Conservation (phyloP, 805 yeast genomes). For the Ogataea wickerhamii region DNA sequence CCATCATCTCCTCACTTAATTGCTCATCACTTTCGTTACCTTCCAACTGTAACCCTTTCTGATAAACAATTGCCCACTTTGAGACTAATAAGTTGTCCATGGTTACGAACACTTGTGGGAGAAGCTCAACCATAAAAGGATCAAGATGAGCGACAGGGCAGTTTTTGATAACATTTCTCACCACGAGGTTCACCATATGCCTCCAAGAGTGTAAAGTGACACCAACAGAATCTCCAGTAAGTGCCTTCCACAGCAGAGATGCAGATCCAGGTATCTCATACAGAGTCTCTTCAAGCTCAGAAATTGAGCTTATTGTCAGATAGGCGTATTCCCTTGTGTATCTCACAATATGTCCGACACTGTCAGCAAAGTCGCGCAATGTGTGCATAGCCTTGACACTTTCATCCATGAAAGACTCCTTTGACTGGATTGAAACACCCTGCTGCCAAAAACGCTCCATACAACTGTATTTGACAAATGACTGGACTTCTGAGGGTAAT, state of each 20-base stretch:
- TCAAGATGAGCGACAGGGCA: constrained; percentile 74
- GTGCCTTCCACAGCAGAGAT: constrained; percentile 70
- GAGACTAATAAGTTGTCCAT: constrained; percentile 69
- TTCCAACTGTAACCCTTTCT: constrained; percentile 52
- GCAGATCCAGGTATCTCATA: constrained; percentile 86
- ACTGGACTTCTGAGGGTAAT: constrained; percentile 83
- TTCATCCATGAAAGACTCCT: constrained; percentile 92
- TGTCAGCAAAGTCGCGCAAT: constrained; percentile 93
- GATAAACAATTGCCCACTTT: constrained; percentile 70
- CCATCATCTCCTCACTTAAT: constrained; percentile 96
- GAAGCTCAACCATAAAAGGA: constrained; percentile 67
- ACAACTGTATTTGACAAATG: constrained; percentile 85
- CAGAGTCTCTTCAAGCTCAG: constrained; percentile 84
- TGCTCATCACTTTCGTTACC: constrained; percentile 68
- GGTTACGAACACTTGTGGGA: constrained; percentile 72
- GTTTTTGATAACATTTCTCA: constrained; percentile 80
- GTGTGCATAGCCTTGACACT: constrained; percentile 92
- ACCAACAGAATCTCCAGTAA: constrained; percentile 82
- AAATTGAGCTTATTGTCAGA: constrained; percentile 81
- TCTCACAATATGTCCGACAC: constrained; percentile 92
- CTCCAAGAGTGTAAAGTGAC: constrained; percentile 95
- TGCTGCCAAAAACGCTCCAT: constrained; percentile 98
- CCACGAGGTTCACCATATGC: constrained; percentile 87
- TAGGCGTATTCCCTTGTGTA: constrained; percentile 96
- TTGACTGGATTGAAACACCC: constrained; percentile 90